phyloP scores from a whole-genome alignment of 2,329 filamentous ascomycete species.

The Apiospora hydei region DNA sequence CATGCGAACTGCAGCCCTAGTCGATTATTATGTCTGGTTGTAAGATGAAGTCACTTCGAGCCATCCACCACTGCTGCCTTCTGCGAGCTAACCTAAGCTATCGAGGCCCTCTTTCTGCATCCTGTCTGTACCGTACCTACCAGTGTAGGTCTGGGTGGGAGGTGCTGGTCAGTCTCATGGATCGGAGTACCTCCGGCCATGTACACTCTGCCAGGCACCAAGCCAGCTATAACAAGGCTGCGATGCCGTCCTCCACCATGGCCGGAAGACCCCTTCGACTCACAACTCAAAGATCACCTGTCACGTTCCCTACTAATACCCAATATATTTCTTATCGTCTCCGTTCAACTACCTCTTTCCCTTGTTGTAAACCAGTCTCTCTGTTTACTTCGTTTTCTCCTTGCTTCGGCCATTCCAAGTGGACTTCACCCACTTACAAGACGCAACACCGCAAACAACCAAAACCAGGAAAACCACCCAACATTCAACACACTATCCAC shows the following conservation, averaged over 20 bases:
- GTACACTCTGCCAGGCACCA: slow-evolving; percentile 12
- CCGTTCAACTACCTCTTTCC: neutral
- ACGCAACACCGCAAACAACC: slow-evolving; percentile 11
- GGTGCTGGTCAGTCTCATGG: neutral
- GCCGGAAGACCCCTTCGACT: slow-evolving; percentile 20
- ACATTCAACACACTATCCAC: slow-evolving; percentile 9
- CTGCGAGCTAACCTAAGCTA: slow-evolving; percentile 17
- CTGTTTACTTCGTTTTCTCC: slow-evolving; percentile 15
- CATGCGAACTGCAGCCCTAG: slow-evolving; percentile 19
- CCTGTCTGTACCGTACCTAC: neutral
- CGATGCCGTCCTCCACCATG: slow-evolving; percentile 16
- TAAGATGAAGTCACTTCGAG: slow-evolving; percentile 20
- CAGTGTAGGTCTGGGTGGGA: neutral
- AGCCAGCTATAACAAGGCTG: slow-evolving; percentile 18
- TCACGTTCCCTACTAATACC: slow-evolving; percentile 13
- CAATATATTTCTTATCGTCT: slow-evolving; percentile 11
- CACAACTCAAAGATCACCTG: slow-evolving; percentile 9
- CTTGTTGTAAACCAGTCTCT: slow-evolving; percentile 17
- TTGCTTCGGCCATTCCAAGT: slow-evolving; percentile 14
- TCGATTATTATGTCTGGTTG: slow-evolving; percentile 22
- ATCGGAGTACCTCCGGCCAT: slow-evolving; percentile 1
- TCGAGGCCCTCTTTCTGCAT: slow-evolving; percentile 18
- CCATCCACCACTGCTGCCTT: slow-evolving; percentile 20
- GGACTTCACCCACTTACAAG: slow-evolving; percentile 10
- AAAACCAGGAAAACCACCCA: neutral